These are phyloP conservation scores for Hypomyces perniciosus DNA, from an alignment of 2,329 filamentous ascomycete species.

Conservation along the genomic window DNA sequence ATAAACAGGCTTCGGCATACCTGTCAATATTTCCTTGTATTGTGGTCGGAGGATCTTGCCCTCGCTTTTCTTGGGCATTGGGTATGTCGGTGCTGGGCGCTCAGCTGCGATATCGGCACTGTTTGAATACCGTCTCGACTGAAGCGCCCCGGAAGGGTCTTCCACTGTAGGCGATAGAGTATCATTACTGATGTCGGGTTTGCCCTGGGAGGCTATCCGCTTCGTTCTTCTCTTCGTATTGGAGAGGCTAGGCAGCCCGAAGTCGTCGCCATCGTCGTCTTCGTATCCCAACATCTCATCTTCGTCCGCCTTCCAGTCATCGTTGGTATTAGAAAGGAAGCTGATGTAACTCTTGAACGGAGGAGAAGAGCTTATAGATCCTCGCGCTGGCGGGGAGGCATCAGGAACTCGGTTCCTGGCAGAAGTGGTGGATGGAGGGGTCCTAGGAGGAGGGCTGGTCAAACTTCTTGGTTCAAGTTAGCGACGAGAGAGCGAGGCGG, in stretches of 20 bases:
- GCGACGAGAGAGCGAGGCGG: neutral
- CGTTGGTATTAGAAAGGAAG: slow-evolving; percentile 74
- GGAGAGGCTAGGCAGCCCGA: slow-evolving; percentile 85
- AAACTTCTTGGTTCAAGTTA: slow-evolving; percentile 43
- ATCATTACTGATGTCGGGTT: slow-evolving; percentile 20
- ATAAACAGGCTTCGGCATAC: slow-evolving; percentile 29
- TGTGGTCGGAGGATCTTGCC: slow-evolving; percentile 95
- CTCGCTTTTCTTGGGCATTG: slow-evolving; percentile 80
- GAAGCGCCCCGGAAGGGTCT: slow-evolving; percentile 31
- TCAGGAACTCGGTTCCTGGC: slow-evolving; percentile 46
- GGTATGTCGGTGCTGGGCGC: slow-evolving; percentile 74
- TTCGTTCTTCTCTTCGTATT: slow-evolving; percentile 75
- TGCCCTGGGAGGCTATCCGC: slow-evolving; percentile 42
- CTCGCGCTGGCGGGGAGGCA: slow-evolving; percentile 49
- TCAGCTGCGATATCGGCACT: slow-evolving; percentile 94
- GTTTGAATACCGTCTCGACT: slow-evolving; percentile 62
- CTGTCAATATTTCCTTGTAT: slow-evolving; percentile 90
- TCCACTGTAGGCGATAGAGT: slow-evolving; percentile 32
- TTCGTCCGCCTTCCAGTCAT: slow-evolving; percentile 73
- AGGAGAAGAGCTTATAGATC: slow-evolving; percentile 51
- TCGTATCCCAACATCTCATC: slow-evolving; percentile 74
- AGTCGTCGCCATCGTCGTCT: slow-evolving; percentile 90
- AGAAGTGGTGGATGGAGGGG: slow-evolving; percentile 60
- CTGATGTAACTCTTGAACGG: slow-evolving; percentile 71
- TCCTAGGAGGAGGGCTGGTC: slow-evolving; percentile 62